phyloP scores from a whole-genome alignment of 805 yeast species.

The Metschnikowia peoriensis region DNA sequence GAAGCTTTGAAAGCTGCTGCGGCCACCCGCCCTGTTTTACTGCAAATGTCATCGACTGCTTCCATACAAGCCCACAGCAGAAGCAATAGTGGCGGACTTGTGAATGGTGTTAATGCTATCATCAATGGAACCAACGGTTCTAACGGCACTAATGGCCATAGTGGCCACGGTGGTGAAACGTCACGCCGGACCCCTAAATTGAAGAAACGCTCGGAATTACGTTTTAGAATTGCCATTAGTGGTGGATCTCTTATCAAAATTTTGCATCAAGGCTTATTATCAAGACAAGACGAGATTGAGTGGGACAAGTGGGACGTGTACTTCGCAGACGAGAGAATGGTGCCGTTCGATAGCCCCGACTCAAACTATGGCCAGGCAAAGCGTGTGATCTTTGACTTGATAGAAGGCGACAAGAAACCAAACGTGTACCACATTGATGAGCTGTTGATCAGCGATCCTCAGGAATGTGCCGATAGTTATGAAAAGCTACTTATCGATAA shows the following conservation, averaged over 20 bases:
- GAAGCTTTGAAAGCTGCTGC: conserved; percentile 29
- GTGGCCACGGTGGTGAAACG: neutral
- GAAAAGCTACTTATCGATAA: conserved; percentile 83
- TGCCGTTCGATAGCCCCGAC: conserved; percentile 77
- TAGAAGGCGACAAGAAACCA: conserved; percentile 58
- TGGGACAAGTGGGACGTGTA: conserved; percentile 96
- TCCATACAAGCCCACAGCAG: conserved; percentile 16
- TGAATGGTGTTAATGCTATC: no score
- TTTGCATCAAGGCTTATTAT: conserved; percentile 78
- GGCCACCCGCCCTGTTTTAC: conserved; percentile 15
- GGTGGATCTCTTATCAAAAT: conserved; percentile 93
- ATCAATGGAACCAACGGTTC: neutral
- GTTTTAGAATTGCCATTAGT: conserved; percentile 87
- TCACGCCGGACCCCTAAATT: conserved; percentile 27
- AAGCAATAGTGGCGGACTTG: conserved; percentile 15
- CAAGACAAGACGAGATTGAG: conserved; percentile 65
- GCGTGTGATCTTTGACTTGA: conserved; percentile 71
- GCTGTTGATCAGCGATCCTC: conserved; percentile 68
- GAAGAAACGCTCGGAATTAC: conserved; percentile 56
- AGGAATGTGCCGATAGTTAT: conserved; percentile 91
- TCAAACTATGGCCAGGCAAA: conserved; percentile 91
- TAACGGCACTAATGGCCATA: neutral
- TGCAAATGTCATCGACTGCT: conserved; percentile 12
- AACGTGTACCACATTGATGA: conserved; percentile 83
- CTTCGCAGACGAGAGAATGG: conserved; percentile 94